Base-by-base conservation (phyloP, 495 filamentous ascomycete species). In the Elasticomyces elasticus region DNA sequence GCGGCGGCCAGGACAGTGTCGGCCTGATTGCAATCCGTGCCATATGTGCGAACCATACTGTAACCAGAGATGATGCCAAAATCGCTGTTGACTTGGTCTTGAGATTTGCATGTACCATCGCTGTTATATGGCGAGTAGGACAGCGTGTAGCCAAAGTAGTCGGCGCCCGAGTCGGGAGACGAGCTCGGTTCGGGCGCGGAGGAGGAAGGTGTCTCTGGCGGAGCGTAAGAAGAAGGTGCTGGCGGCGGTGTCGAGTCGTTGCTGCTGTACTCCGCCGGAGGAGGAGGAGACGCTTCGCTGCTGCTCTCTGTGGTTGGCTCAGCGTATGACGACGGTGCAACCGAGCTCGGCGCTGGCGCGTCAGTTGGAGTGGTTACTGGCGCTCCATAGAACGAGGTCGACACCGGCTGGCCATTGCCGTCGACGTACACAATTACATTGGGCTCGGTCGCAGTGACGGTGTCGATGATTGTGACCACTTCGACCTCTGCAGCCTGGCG, bases 11-110 rank as follows among this genome's bases (percentile, higher is more conserved):
- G 65, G 5, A 85, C 81, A 11, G 71, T 77, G 1, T 70, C 58
- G 12, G 87, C 73, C 62, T 89, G 84, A 60, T 85, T 71, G 68
- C 89, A 94, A 66, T 88, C 86, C 28, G 78, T 77, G 31, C 88
- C 89, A 66, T 95, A 95, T 60, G 89, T 76, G 49, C 89, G 84
- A 48, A 94, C 66, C 25, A 81, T 65, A 12, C 73, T 66, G 69
- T 81, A 87, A 6, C 64, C 62, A 4, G 67, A 67, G 12, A 78
- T 69, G 40, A 61, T 62, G 2, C 67, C 67, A 51, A 92, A 75
- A 63, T 94, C 88, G 1, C 65, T 56, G 52, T 76, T 71, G 19
- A 94, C 75, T 57, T 84, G 71, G 11, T 68, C 66, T 49, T 74
- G 68, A n/a, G 71, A 69, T 58, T 87, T 90, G 78, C 87, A 94